phyloP scores from a whole-genome alignment of 305 asterid genomes.

The Stenogyne calaminthoides region DNA sequence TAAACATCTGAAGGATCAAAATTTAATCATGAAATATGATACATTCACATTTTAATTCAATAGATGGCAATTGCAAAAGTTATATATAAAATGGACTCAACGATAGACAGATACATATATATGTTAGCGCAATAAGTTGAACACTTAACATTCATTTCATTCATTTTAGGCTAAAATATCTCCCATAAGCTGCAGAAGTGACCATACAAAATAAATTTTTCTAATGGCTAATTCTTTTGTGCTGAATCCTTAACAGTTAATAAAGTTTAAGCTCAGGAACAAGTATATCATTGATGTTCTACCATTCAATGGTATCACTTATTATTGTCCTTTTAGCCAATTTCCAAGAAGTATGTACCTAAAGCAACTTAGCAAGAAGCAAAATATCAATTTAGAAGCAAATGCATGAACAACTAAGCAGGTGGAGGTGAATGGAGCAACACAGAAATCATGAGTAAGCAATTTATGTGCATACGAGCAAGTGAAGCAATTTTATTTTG shows the following conservation, averaged over 20 bases:
- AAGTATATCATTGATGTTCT: too few relatives aligned
- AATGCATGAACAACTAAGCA: slow-evolving; percentile 25
- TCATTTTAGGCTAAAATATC: background rate
- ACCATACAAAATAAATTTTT: background rate
- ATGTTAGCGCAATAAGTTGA: background rate
- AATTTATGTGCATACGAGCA: slow-evolving; percentile 11
- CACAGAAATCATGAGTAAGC: slow-evolving; percentile 7
- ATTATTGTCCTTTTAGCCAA: background rate
- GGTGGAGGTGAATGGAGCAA: slow-evolving; percentile 13
- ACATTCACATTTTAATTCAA: background rate
- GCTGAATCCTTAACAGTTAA: background rate
- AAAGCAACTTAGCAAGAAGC: slow-evolving; percentile 26
- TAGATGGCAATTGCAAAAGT: background rate
- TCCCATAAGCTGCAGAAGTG: background rate
- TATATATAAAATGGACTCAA: slow-evolving; percentile 7
- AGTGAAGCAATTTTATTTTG: slow-evolving; percentile 16
- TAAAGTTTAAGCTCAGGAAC: background rate
- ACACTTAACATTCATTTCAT: background rate
- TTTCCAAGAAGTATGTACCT: background rate
- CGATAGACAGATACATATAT: background rate
- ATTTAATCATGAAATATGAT: background rate
- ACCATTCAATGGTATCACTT: slow-evolving; percentile 1
- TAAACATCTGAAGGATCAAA: background rate
- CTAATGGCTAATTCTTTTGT: background rate
- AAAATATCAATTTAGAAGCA: slow-evolving; percentile 14